Conservation (phyloP, 495 filamentous ascomycete species). For the Aspergillus wentii region DNA sequence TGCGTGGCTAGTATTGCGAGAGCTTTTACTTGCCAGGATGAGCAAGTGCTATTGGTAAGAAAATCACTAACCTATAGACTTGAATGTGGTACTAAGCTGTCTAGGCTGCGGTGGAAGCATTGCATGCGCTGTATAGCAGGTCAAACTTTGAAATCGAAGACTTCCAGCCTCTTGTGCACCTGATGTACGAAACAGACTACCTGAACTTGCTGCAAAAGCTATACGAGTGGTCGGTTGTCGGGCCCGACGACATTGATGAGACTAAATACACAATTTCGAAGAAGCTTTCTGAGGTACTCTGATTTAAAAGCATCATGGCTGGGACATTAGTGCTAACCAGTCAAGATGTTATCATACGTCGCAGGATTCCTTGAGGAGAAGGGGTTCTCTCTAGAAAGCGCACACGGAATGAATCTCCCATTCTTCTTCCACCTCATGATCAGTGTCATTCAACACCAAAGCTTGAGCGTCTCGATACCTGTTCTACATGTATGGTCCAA, state of each 20-base stretch:
- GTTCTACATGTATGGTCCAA: constrained; percentile 86
- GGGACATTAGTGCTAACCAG: constrained; percentile 4
- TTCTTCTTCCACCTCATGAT: constrained; percentile 77
- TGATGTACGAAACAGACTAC: constrained; percentile 68
- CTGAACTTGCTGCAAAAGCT: constrained; percentile 69
- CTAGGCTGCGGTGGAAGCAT: constrained; percentile 76
- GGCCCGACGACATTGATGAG: constrained; percentile 76
- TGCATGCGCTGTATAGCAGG: constrained; percentile 77
- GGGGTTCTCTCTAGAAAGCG: constrained; percentile 50
- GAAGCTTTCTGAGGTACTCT: constrained; percentile 83
- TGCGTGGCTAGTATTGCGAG: constrained; percentile 69
- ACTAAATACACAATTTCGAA: constrained; percentile 88
- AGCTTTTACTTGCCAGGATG: constrained; percentile 66
- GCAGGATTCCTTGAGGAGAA: constrained; percentile 79
- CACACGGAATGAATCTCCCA: constrained; percentile 57
- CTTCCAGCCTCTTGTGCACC: constrained; percentile 69
- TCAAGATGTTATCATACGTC: constrained; percentile 75
- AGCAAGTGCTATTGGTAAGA: constrained; percentile 69
- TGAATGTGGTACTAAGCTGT: constrained; percentile 13
- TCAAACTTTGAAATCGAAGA: constrained; percentile 71
- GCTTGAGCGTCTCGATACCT: constrained; percentile 88
- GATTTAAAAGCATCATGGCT: not conserved
- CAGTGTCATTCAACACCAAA: constrained; percentile 73
- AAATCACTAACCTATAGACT: not conserved
- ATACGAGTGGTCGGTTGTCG: constrained; percentile 77